Conservation (phyloP, 345 rosid species). For the Gossypium arboreum region DNA sequence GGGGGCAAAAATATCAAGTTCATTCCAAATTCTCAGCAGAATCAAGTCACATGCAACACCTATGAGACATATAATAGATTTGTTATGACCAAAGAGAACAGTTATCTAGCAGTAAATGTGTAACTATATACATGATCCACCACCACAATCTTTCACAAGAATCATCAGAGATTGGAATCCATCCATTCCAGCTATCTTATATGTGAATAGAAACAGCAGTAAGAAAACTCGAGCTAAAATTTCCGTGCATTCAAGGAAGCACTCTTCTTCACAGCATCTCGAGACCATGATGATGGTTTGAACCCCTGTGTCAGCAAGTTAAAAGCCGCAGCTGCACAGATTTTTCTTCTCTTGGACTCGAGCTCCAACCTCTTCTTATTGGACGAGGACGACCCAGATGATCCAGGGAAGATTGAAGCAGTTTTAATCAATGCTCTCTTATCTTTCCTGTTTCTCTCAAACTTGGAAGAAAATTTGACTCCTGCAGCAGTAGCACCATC, state of each 20-base stretch:
- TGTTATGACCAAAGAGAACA: not conserved
- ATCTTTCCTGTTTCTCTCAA: slow-evolving; percentile 67
- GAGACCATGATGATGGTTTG: slow-evolving; percentile 66
- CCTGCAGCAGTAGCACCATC: slow-evolving; percentile 56
- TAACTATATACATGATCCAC: not conserved
- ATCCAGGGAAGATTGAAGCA: slow-evolving; percentile 63
- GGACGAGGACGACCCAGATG: slow-evolving; percentile 36
- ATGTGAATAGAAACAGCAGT: not conserved
- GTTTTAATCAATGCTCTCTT: slow-evolving; percentile 69
- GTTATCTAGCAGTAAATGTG: not conserved
- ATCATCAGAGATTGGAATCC: not conserved
- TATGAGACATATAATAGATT: not conserved
- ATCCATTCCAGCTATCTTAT: not conserved
- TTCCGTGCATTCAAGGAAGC: slow-evolving; percentile 29
- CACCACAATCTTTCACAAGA: not conserved
- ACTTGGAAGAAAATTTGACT: slow-evolving; percentile 63
- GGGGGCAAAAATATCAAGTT: not conserved
- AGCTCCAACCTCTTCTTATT: slow-evolving; percentile 57
- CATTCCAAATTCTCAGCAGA: not conserved
- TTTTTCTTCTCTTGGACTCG: slow-evolving; percentile 79
- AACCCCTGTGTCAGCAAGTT: slow-evolving; percentile 56
- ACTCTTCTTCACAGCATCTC: slow-evolving; percentile 26
- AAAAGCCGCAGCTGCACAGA: slow-evolving; percentile 60
- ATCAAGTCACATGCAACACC: not conserved
- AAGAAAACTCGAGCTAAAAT: slow-evolving; percentile 18